Evolutionary conservation across 2,329 filamentous ascomycete genomes (phyloP), one percentile per base, ranked within the genome.

Genomic region (Sporothrix brasiliensis): DNA sequence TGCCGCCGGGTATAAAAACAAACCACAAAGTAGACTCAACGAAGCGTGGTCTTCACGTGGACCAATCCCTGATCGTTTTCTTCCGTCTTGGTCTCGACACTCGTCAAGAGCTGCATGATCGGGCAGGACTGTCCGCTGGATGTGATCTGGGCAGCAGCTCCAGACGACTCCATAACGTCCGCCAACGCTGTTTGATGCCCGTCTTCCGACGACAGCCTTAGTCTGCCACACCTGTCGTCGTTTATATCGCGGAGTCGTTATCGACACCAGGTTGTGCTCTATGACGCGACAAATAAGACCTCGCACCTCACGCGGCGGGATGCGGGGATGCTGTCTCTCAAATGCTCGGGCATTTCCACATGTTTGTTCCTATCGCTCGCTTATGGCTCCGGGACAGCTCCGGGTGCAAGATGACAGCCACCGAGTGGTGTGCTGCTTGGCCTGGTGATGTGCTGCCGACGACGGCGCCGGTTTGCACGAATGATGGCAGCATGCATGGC

Each of bases 401-500:
- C 44, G 44, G 49, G 19, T 54, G n/a, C 50, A 54, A 47, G 6
- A 6, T 39, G 50, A 11, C n/a, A 27, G 7, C 6, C 50, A 56
- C 41, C 65, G 13, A 67, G 47, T 53, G 47, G 21, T 54, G 65
- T 67, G 65, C 65, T 67, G 21, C 63, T 19, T 34, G 27, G 41
- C 44, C 39, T 52, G 65, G 66, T 56, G 67, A 61, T 69, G 54
- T 63, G 56, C 56, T 63, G 68, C 68, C 68, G 68, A 69, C 56
- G 30, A n/a, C 58, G 68, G 68, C 60, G 21, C 68, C 68, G 68
- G 24, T 14, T n/a, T 44, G 14, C 6, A 19, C 6, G 19, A 50
- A 21, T 9, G 41, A 68, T 21, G 41, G 16, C 21, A 30, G 9
- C n/a, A 41, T 10, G 1, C 34, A 3, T 3, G 14, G 11, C 21